Base-by-base conservation (phyloP, 306 rosid genomes). In the Senna tora region DNA sequence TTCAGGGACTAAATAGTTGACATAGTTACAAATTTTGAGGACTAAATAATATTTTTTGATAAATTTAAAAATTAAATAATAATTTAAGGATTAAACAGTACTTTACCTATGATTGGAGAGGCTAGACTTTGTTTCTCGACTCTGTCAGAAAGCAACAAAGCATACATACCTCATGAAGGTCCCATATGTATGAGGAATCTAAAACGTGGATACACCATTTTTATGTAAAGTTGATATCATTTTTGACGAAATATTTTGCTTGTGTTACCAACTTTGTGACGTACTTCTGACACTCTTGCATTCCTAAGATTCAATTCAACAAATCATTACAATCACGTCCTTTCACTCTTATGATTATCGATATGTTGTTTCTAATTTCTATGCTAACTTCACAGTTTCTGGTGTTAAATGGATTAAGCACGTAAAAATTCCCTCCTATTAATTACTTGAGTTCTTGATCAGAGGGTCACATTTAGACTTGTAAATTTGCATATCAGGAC, bases 171-270 rank as follows among this genome's bases (percentile, higher is more conserved):
- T 1, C 58, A 19, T 19, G 2, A 20, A 21, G 34, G 60, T 54
- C 64, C 41, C 5, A 32, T 30, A 0, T 14, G 2, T 4, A 45
- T 10, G 17, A 21, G 65, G 42, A 58, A 58, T 30, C 43, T 32
- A 32, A 25, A 32, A 15, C 42, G 32, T 32, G 20, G 2, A 15
- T 32, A 43, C 43, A 58, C 43, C 5, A 39, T 32, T 43, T 58
- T 30, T 58, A 58, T 32, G 65, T 58, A 21, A 58, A 58, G 13
- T 34, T 58, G 1, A 56, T 20, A 25, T 7, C 62, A 56, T 56
- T 28, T 25, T 12, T 2, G 16, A 1, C 9, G 8, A 56, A 21
- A 55, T 5, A 55, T 43, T 43, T 43, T 1, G 49, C 49, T 43
- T 43, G 11, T 45, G 16, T 45, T 45, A n/a, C n/a, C n/a, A 14